A percentile compares a stretch with the other conserved stretches of the same genome.
These are phyloP conservation scores for Aureobasidium sp. DNA, from an alignment of 2,329 filamentous ascomycete genomes.

Conservation along the genomic window DNA sequence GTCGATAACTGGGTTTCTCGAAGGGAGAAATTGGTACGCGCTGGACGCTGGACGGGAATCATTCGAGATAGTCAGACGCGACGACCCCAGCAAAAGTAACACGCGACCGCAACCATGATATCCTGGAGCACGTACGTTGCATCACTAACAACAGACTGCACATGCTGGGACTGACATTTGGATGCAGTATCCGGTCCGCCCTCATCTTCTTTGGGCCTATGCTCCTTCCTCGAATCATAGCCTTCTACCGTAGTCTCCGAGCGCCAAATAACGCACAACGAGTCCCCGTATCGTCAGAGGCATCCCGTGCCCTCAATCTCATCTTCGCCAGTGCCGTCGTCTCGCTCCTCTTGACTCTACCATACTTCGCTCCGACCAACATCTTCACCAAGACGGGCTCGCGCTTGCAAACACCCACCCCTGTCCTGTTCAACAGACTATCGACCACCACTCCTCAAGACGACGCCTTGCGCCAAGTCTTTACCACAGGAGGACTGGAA, in stretches of 20 bases:
- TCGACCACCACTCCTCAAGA: conserved; percentile 50
- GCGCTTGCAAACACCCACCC: conserved; percentile 74
- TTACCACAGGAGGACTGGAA: conserved; percentile 54
- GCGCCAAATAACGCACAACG: conserved; percentile 32
- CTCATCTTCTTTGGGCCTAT: conserved; percentile 57
- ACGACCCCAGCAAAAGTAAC: not conserved
- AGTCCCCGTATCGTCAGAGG: conserved; percentile 47
- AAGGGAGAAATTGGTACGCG: not conserved
- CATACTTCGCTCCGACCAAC: conserved; percentile 65
- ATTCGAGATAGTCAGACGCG: too few species aligned
- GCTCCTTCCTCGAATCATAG: conserved; percentile 57
- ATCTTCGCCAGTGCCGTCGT: conserved; percentile 47
- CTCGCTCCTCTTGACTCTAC: conserved; percentile 52
- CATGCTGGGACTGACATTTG: not conserved
- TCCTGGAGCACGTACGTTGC: conserved; percentile 11
- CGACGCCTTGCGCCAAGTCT: conserved; percentile 54
- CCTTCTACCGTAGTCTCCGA: conserved; percentile 52
- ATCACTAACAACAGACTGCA: not conserved
- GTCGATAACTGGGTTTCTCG: not conserved
- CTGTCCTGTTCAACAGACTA: conserved; percentile 75
- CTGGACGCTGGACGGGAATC: not conserved
- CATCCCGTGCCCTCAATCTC: conserved; percentile 50
- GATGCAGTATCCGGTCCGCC: conserved; percentile 26
- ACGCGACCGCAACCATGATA: conserved; percentile 2
- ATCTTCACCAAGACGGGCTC: conserved; percentile 70